A percentile compares a stretch with the other conserved stretches of the same genome.
These are phyloP conservation scores for Fusarium kyushuense DNA, from an alignment of 2,329 filamentous ascomycete genomes.

Conservation along the genomic window DNA sequence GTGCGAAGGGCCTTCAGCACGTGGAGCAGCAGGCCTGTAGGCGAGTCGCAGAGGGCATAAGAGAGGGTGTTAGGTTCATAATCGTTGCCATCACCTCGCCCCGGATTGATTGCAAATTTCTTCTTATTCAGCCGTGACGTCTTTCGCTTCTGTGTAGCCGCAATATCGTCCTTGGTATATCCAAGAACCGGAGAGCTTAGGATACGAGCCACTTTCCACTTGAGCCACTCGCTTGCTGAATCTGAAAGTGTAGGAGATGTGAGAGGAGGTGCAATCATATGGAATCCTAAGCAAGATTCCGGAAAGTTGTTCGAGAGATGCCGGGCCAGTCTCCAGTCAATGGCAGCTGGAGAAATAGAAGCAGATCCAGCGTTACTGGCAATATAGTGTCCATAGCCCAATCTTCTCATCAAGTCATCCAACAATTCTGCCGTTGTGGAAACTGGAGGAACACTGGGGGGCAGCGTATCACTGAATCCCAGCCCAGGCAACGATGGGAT, in stretches of 20 bases:
- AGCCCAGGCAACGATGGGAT: conserved; percentile 74
- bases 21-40: conserved; percentile 68
- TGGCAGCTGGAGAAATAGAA: conserved; percentile 58
- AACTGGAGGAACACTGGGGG: conserved; percentile 62
- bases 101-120: conserved; percentile 40
- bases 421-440: conserved; percentile 67
- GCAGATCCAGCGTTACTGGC: conserved; percentile 66
- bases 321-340: conserved; percentile 65
- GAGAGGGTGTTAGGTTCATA: conserved; percentile 66
- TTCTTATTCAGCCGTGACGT: conserved; percentile 22
- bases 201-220: conserved; percentile 66
- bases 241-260: conserved; percentile 59
- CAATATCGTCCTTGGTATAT: conserved; percentile 66
- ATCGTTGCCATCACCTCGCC: conserved; percentile 49
- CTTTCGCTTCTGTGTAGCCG: conserved; percentile 51
- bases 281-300: conserved; percentile 67
- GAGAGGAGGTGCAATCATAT: conserved; percentile 70
- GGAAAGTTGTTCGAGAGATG: conserved; percentile 61
- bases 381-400: conserved; percentile 71
- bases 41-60: conserved; percentile 73
- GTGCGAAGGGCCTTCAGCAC: conserved; percentile 62
- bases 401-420: conserved; percentile 68
- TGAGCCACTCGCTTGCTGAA: conserved; percentile 63
- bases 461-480: conserved; percentile 74
- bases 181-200: conserved; percentile 65